Percentiles rank a stretch among this genome's conserved stretches.
phyloP scores from a whole-genome alignment of 2,329 filamentous ascomycete genomes.

The Cordyceps militaris region DNA sequence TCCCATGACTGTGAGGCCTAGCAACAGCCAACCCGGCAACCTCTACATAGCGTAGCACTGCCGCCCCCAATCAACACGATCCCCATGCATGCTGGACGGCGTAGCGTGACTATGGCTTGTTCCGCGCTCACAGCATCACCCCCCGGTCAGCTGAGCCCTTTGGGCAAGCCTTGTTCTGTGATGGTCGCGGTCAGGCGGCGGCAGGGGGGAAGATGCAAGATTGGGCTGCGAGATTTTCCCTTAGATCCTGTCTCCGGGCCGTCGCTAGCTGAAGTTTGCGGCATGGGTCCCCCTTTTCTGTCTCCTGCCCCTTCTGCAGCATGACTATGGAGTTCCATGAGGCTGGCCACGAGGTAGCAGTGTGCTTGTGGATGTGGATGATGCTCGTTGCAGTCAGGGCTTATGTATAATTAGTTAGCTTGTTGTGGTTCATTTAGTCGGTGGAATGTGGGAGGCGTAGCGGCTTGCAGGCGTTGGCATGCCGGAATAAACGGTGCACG shows the following conservation, averaged over 20 bases:
- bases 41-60: not conserved
- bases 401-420: too few species aligned
- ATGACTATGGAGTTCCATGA: not conserved
- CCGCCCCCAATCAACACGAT: not conserved
- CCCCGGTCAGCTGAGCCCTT: slow-evolving; percentile 2
- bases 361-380: slow-evolving; percentile 7
- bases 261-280: not conserved
- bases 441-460: not conserved
- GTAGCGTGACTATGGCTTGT: not conserved
- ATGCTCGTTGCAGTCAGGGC: not conserved
- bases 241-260: slow-evolving; percentile 1
- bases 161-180: not conserved
- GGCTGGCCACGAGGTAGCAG: slow-evolving; percentile 2
- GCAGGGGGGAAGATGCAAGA: not conserved
- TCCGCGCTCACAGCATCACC: not conserved
- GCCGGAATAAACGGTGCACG: not conserved
- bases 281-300: not conserved
- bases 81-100: not conserved
- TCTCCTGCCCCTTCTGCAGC: not conserved
- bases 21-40: not conserved
- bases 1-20: not conserved
- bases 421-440: not conserved
- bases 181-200: not conserved
- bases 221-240: slow-evolving; percentile 1
- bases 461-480: not conserved